Evolutionary conservation across 495 filamentous ascomycete species (phyloP).

Genomic region (Penicillium samsonianum): DNA sequence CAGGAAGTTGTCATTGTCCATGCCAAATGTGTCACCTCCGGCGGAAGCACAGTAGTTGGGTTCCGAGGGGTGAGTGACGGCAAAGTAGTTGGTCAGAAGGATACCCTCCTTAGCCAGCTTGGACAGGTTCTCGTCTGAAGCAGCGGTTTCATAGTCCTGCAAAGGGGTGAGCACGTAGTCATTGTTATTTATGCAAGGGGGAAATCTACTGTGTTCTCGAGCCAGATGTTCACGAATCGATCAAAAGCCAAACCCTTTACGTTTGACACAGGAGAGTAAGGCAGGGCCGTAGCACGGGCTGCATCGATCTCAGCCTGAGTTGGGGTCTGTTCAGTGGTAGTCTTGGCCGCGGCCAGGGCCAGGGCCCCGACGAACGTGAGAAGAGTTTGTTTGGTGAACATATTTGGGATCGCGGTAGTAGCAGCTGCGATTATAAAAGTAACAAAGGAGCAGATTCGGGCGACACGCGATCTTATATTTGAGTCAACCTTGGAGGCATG

Average conservation of each 20-base stretch:
- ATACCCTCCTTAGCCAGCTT: conserved; percentile 66
- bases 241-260: conserved; percentile 67
- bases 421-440: background rate
- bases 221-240: conserved; percentile 67
- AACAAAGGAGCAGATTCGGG: conserved; percentile 4
- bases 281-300: conserved; percentile 33
- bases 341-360: conserved; percentile 34
- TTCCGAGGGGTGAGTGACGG: conserved; percentile 65
- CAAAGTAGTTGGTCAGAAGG: conserved; percentile 63
- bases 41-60: conserved; percentile 70
- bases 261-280: conserved; percentile 56
- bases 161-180: conserved; percentile 6
- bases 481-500: background rate
- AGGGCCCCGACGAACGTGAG: conserved; percentile 25
- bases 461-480: conserved; percentile 13
- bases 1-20: conserved; percentile 65
- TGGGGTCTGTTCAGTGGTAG: conserved; percentile 30
- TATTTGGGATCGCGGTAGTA: background rate
- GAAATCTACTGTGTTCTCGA: conserved; percentile 68
- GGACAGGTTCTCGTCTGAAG: conserved; percentile 50
- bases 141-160: conserved; percentile 58
- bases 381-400: conserved; percentile 30
- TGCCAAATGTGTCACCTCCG: conserved; percentile 66
- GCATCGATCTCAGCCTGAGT: conserved; percentile 35
- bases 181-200: conserved; percentile 23